phyloP scores from a whole-genome alignment of 352 stramenopile genomes.

The Blastocystis sp. region DNA sequence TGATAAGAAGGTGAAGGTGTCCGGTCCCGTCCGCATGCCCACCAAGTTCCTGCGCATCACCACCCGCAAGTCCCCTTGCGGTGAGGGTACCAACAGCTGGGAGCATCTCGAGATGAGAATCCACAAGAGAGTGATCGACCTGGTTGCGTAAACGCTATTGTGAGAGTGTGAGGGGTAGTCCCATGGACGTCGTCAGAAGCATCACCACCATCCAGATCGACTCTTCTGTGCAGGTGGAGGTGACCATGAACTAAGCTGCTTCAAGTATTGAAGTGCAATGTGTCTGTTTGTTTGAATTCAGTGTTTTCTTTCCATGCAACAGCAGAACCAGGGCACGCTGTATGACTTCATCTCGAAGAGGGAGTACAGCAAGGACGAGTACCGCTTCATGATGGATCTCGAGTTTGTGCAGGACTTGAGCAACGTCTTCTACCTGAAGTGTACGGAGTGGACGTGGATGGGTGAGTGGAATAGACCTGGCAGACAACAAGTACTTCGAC shows the following conservation, averaged over 20 bases:
- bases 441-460: constrained; percentile 72
- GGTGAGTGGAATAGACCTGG: constrained; percentile 75
- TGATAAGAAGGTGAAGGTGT: constrained; percentile 97
- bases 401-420: constrained; percentile 87
- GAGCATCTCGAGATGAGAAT: constrained; percentile 98
- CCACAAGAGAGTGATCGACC: constrained; percentile 98
- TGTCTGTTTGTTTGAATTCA: not conserved
- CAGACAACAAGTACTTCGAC: constrained; percentile 86
- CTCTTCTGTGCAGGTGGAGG: constrained; percentile 60
- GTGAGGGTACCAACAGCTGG: constrained; percentile 85
- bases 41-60: constrained; percentile 97
- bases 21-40: constrained; percentile 93
- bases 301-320: not conserved
- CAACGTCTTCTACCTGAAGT: constrained; percentile 84
- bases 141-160: constrained; percentile 79
- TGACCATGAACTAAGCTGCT: constrained; percentile 53
- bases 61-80: constrained; percentile 95
- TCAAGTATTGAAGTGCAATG: not conserved
- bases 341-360: not conserved
- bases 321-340: not conserved
- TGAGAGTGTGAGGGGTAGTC: constrained; percentile 68
- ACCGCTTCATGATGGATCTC: constrained; percentile 86
- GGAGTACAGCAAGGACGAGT: constrained; percentile 78
- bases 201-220: constrained; percentile 89
- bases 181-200: constrained; percentile 97